Evolutionary conservation across 164 flowering plant species (phyloP), one percentile per base, ranked within the genome.

Genomic region (Hamamelis virginiana): DNA sequence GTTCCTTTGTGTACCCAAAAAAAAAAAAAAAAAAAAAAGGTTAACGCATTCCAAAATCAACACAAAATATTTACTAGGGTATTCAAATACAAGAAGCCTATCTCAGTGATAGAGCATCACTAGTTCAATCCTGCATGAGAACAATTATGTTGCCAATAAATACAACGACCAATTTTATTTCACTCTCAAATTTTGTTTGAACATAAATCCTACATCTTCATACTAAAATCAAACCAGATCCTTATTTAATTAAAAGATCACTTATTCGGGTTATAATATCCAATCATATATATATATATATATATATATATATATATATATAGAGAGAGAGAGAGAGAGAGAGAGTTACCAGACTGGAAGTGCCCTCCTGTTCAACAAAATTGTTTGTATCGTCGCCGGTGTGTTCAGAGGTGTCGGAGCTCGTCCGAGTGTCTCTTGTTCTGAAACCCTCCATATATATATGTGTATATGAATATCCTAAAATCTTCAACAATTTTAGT

Each of bases 61-160:
- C n/a, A 48, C 14, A 0, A 51, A 51, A 16, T 3, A 33, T 18
- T 28, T n/a, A 38, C n/a, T 33, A 33, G 5, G 0, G 6, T 8
- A 16, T 27, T 59, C 15, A 25, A 0, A 5, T 0, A 1, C 5
- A 59, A 59, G 1, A 59, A 51, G 21, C 83, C 46, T 80, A 76
- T 83, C 85, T 78, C 85, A 82, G 85, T 82, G 81, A 83, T 82
- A 82, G 85, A 80, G 85, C 85, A 81, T 78, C 83, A 80, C 83
- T 83, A 51, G 55, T 51, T 51, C 19, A 21, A 51, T 51, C 55
- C 55, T 51, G 55, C 55, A 51, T 51, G 55, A 21, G 55, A 21
- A 1, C 22, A 51, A 16, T 18, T 1, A 8, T 16, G 18, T 51
- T 51, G 16, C 19, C 9, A 1, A 19, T 22, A 19, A 6, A n/a